A percentile compares a stretch with the other conserved stretches of the same genome.
Evolutionary conservation across 768 basidiomycete genomes (phyloP).

Genomic region (Trametes punicea): DNA sequence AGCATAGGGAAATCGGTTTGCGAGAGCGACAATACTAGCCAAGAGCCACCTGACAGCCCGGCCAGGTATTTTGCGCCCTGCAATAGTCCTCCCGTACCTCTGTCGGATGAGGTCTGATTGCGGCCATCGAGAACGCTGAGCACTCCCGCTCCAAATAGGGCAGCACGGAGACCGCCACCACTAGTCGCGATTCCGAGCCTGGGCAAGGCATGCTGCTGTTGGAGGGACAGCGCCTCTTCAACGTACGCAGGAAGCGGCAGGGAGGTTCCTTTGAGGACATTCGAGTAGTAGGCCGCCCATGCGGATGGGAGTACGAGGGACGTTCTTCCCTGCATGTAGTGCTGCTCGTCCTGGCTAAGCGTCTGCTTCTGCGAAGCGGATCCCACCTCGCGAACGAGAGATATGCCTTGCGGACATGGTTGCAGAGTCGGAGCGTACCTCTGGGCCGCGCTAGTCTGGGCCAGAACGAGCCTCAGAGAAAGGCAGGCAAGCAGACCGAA

Average conservation of each 20-base stretch:
- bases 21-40: conserved; percentile 60
- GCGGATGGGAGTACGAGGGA: conserved; percentile 37
- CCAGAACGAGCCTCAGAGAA: not conserved
- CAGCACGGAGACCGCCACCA: conserved; percentile 58
- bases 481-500: not conserved
- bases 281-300: conserved; percentile 39
- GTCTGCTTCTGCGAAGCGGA: conserved; percentile 26
- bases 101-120: conserved; percentile 39
- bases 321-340: conserved; percentile 36
- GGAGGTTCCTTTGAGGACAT: conserved; percentile 26
- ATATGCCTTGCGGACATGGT: conserved; percentile 20
- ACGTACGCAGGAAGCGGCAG: conserved; percentile 34
- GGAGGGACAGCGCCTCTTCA: conserved; percentile 28
- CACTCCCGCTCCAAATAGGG: conserved; percentile 51
- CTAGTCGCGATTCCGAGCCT: conserved; percentile 48
- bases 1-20: conserved; percentile 62
- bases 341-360: conserved; percentile 35
- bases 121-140: conserved; percentile 48
- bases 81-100: conserved; percentile 48
- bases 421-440: conserved; percentile 21
- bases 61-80: conserved; percentile 52
- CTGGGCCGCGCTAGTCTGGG: conserved; percentile 17
- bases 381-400: conserved; percentile 22
- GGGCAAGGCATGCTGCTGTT: conserved; percentile 27
- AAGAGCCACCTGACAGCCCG: conserved; percentile 60